These are phyloP conservation scores for Solanum dulcamara DNA, from an alignment of 257 asterid species.

Conservation along the genomic window DNA sequence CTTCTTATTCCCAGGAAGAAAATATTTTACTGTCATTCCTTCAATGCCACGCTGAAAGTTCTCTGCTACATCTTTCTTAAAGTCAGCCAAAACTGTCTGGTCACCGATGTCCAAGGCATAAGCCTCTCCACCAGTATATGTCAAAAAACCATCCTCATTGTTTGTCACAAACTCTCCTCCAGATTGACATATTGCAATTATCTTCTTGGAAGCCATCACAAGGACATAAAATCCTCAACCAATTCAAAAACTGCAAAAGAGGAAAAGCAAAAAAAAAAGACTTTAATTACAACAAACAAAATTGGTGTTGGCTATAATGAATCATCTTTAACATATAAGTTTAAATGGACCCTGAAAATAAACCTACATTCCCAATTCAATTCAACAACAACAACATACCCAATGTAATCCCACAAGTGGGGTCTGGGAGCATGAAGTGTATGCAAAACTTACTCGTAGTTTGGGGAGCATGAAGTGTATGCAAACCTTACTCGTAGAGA, in stretches of 20 bases:
- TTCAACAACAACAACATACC: not conserved
- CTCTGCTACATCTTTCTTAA: conserved; percentile 79
- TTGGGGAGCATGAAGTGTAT: not conserved
- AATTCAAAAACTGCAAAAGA: not conserved
- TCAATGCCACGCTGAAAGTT: conserved; percentile 52
- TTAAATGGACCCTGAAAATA: not conserved
- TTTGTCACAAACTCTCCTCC: conserved; percentile 85
- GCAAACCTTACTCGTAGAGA: not conserved
- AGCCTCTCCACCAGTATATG: conserved; percentile 88
- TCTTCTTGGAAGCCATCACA: conserved; percentile 58
- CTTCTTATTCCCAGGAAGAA: conserved; percentile 88
- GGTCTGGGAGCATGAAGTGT: not conserved
- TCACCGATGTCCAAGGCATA: conserved; percentile 85
- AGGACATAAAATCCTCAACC: not conserved
- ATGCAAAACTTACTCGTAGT: not conserved
- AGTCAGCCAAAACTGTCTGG: conserved; percentile 60
- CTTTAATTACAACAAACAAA: not conserved
- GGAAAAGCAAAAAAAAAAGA: not conserved
- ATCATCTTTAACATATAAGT: not conserved
- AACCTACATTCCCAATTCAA: not conserved
- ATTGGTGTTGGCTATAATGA: not conserved
- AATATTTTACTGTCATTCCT: conserved; percentile 71
- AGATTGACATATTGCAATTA: conserved; percentile 89
- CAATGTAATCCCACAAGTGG: not conserved
- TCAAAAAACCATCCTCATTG: conserved; percentile 73